phyloP scores from a whole-genome alignment of 1,139 yeast genomes.

The Candida sp. region DNA sequence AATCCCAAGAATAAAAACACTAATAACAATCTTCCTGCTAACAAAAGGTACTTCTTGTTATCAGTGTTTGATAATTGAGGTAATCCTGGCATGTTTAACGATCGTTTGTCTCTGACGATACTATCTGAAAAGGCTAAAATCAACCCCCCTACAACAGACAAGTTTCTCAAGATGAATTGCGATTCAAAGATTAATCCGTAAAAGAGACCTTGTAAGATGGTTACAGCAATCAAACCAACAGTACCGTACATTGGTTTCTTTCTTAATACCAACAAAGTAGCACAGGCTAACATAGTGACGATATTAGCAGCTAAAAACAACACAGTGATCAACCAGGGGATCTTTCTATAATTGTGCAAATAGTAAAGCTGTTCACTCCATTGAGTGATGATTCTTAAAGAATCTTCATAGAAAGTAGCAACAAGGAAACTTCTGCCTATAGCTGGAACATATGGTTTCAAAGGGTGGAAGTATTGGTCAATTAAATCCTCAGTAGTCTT shows the following conservation, averaged over 20 bases:
- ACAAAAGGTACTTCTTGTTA: conserved; percentile 76
- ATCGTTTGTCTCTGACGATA: conserved; percentile 74
- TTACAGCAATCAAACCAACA: conserved; percentile 65
- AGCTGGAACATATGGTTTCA: conserved; percentile 77
- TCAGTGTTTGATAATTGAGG: conserved; percentile 86
- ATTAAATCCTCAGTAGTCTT: conserved; percentile 44
- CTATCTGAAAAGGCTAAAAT: conserved; percentile 87
- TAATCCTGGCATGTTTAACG: conserved; percentile 79
- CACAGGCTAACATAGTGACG: conserved; percentile 67
- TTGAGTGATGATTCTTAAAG: conserved; percentile 78
- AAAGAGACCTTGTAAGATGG: conserved; percentile 79
- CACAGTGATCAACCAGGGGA: conserved; percentile 78
- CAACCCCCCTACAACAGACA: conserved; percentile 91
- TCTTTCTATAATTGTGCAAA: conserved; percentile 74
- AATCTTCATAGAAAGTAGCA: conserved; percentile 92
- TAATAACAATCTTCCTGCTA: conserved; percentile 87
- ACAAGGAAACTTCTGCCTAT: conserved; percentile 90
- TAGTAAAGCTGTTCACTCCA: conserved; percentile 92
- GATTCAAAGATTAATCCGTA: conserved; percentile 87
- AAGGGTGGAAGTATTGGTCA: conserved; percentile 44
- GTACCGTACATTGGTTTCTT: conserved; percentile 74
- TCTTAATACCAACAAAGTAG: conserved; percentile 70
- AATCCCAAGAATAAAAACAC: conserved; percentile 86
- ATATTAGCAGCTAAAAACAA: conserved; percentile 65
- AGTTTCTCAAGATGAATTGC: conserved; percentile 78